phyloP scores from a whole-genome alignment of 345 rosid genomes.

The Acer negundo region DNA sequence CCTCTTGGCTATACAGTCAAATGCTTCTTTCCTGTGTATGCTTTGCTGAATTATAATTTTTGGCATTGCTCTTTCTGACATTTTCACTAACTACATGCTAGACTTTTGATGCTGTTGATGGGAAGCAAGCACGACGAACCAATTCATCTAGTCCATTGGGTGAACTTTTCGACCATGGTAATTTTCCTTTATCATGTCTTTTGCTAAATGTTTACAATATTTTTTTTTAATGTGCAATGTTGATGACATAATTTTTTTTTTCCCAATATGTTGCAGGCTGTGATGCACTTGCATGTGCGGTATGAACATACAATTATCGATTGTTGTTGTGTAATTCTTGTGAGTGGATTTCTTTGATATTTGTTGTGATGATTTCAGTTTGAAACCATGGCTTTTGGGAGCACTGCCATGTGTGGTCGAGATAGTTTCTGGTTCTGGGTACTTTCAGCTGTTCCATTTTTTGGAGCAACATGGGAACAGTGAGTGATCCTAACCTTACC shows the following conservation, averaged over 20 bases:
- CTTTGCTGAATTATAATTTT: slow-evolving; percentile 6
- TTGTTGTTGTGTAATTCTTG: background rate
- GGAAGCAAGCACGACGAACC: slow-evolving; percentile 96
- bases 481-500: slow-evolving; percentile 40
- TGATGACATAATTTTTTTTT: slow-evolving; percentile 22
- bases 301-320: slow-evolving; percentile 38
- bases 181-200: slow-evolving; percentile 23
- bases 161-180: slow-evolving; percentile 96
- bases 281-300: slow-evolving; percentile 99
- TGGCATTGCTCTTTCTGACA: slow-evolving; percentile 8
- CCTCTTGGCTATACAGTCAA: background rate
- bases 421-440: slow-evolving; percentile 94
- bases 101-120: slow-evolving; percentile 99
- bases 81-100: slow-evolving; percentile 27
- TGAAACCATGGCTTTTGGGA: slow-evolving; percentile 83
- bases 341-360: background rate
- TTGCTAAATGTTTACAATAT: background rate
- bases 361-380: slow-evolving; percentile 48
- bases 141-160: slow-evolving; percentile 89
- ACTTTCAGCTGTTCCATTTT: slow-evolving; percentile 91
- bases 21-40: background rate
- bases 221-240: background rate
- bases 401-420: slow-evolving; percentile 96
- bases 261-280: slow-evolving; percentile 66
- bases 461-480: slow-evolving; percentile 97